Base-by-base conservation (phyloP, 306 rosid species). In the Luffa acutangula region DNA sequence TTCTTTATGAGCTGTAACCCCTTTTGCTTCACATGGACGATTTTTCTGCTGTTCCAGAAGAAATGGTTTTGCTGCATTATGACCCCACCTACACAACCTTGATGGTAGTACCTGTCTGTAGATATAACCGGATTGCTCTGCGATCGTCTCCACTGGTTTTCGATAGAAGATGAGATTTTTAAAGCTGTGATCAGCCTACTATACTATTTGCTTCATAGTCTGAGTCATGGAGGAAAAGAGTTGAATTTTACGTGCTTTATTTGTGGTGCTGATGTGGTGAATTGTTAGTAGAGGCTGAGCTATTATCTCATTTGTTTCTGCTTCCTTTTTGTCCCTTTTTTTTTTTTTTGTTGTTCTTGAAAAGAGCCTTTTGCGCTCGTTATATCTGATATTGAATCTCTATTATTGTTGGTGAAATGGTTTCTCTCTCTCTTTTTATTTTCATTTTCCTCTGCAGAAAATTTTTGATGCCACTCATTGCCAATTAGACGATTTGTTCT, bases 21-120 rank as follows among this genome's bases (percentile, higher is more conserved):
- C 62, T 51, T 52, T 36, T 15, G 67, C 53, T 86, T 86, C 76
- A 3, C 20, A 79, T 82, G 62, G 76, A 76, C 81, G 76, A 66
- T 85, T 85, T 69, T 48, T 49, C 45, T 79, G 52, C 76, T 82
- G 83, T 85, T 84, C 52, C 97, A 93, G 99, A 95, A 89, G 85
- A 95, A 95, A 91, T 92, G 99, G 99, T 93, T 93, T 82, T 95
- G 99, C 97, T 95, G 99, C 92, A 64, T 95, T 66, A 90, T 89
- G 78, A 85, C 79, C 72, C 93, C 98, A 79, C 85, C 92, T 18
- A 88, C 93, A 0, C 86, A 92, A 80, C 86, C 97, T 81, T 90
- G 81, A 78, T 69, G 57, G 52, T 58, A 73, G 81, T 56, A 81
- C 75, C 85, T 52, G 89, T 85, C 82, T 85, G 86, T 85, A 76